Percentiles rank a stretch among this genome's conserved stretches.
These are phyloP conservation scores for Fusarium chuoi DNA, from an alignment of 2,329 filamentous ascomycete species.

Conservation along the genomic window DNA sequence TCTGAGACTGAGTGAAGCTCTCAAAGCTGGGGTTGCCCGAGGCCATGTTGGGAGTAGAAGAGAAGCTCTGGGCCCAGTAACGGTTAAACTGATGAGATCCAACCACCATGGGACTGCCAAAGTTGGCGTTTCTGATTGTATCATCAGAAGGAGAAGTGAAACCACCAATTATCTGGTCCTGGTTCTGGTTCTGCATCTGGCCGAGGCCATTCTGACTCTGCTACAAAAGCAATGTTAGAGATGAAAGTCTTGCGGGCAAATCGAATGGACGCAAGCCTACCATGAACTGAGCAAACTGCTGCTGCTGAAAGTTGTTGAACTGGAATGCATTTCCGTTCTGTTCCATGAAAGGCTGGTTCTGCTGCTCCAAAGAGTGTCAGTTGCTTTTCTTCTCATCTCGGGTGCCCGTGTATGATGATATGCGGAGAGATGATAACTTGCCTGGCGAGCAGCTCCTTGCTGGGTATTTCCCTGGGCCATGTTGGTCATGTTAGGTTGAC, in stretches of 20 bases:
- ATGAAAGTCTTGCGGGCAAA: neutral
- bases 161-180: neutral
- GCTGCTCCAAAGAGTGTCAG: conserved; percentile 4
- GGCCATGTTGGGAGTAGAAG: neutral
- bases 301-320: neutral
- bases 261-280: neutral
- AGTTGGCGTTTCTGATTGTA: neutral
- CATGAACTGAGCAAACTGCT: neutral
- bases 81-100: neutral
- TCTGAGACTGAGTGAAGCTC: neutral
- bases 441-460: neutral
- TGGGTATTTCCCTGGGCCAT: neutral
- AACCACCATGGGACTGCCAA: neutral
- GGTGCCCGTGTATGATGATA: neutral
- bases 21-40: neutral
- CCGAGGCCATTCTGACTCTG: neutral
- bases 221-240: neutral
- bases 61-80: neutral
- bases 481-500: neutral
- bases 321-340: neutral
- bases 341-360: neutral
- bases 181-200: neutral
- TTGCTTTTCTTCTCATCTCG: neutral
- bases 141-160: neutral
- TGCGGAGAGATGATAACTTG: neutral